Evolutionary conservation across 305 asterid species (phyloP).

Genomic region (Ajuga reptans): DNA sequence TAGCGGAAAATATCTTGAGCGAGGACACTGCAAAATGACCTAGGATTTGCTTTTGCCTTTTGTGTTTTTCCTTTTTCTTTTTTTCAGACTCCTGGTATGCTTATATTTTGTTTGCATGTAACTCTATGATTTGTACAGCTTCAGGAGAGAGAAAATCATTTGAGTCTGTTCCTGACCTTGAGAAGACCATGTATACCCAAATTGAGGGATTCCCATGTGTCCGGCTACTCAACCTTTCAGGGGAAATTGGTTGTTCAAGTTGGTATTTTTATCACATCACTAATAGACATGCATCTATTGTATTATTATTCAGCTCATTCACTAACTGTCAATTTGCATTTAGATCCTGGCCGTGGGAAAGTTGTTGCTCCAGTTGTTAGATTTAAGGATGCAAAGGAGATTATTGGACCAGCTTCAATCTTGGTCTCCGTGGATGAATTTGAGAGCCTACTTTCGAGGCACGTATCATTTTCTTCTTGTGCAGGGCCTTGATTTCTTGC

Average conservation of each 20-base stretch:
- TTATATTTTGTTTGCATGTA: conserved; percentile 5
- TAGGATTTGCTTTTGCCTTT: not conserved
- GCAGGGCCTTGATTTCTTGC: conserved; percentile 5
- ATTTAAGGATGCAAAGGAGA: conserved; percentile 42
- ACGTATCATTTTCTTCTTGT: conserved; percentile 26
- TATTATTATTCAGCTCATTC: conserved; percentile 6
- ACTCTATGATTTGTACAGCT: conserved; percentile 30
- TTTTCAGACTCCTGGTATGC: not conserved
- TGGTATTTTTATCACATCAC: conserved; percentile 28
- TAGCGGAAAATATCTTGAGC: not conserved
- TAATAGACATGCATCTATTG: not conserved
- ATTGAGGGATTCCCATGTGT: conserved; percentile 93
- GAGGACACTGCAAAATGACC: no score
- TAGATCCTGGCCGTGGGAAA: conserved; percentile 83
- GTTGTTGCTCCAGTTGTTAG: conserved; percentile 72
- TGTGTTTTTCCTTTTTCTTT: not conserved
- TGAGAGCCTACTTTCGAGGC: conserved; percentile 68
- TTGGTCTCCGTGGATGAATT: conserved; percentile 64
- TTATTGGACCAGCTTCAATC: conserved; percentile 52
- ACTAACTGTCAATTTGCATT: conserved; percentile 25
- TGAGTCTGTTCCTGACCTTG: conserved; percentile 95
- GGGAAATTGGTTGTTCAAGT: conserved; percentile 99
- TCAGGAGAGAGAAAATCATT: conserved; percentile 52
- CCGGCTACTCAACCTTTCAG: conserved; percentile 84
- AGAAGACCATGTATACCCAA: conserved; percentile 71